These are phyloP conservation scores for Ensete ventricosum DNA, from an alignment of 176 grass and related monocot species.

Conservation along the genomic window DNA sequence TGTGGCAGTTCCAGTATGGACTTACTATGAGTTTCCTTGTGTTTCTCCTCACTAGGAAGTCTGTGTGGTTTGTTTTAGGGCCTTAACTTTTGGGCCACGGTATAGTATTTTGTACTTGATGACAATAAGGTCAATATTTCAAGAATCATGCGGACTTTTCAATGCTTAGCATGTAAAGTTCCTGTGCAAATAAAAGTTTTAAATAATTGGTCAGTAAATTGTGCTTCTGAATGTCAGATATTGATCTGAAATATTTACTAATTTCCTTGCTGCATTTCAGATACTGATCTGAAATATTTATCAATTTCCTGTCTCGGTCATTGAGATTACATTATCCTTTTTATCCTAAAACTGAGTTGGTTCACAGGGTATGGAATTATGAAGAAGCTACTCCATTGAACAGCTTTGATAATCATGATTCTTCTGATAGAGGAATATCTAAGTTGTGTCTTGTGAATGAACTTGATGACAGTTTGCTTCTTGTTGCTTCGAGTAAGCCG, in stretches of 20 bases:
- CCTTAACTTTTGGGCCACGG: not conserved
- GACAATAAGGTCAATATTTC: too few species aligned
- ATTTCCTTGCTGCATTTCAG: not conserved
- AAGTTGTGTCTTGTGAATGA: constrained; percentile 89
- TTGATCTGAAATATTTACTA: not conserved
- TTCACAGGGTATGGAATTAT: constrained; percentile 90
- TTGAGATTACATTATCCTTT: not conserved
- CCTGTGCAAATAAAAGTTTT: not conserved
- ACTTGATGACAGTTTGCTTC: constrained; percentile 93
- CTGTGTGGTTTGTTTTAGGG: too few species aligned
- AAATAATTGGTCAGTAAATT: too few species aligned
- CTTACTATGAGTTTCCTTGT: too few species aligned
- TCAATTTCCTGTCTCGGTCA: not conserved
- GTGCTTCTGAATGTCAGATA: too few species aligned
- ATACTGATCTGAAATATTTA: not conserved
- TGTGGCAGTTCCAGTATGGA: too few species aligned
- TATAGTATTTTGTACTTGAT: not conserved
- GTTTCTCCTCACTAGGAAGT: too few species aligned
- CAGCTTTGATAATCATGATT: constrained; percentile 72
- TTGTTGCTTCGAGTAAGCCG: constrained; percentile 72
- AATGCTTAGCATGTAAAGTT: not conserved
- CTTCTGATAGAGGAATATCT: constrained; percentile 75
- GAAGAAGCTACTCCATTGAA: constrained; percentile 61
- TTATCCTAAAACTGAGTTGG: not conserved
- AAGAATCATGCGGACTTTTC: too few species aligned